phyloP scores from a whole-genome alignment of 139 green algal genomes.

The Closterium sp. region DNA sequence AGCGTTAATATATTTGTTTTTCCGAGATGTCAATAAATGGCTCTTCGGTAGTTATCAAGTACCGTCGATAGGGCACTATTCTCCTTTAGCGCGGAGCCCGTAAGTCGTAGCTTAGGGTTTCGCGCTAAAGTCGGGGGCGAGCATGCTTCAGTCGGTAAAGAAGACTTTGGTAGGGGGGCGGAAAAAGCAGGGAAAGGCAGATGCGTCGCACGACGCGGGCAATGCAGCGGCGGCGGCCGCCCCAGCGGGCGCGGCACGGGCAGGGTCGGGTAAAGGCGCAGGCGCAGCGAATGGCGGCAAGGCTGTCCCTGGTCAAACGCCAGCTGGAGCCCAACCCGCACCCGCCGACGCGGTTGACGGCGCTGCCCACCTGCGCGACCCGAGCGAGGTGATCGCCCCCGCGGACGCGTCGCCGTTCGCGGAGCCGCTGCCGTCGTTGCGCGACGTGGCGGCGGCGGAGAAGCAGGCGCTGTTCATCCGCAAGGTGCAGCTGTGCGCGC shows the following conservation, averaged over 20 bases:
- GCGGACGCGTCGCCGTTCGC: conserved; percentile 13
- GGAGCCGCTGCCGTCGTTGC: conserved; percentile 77
- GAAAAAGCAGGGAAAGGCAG: conserved; percentile 23
- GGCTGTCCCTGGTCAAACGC: not conserved
- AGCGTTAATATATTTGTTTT: too few species aligned
- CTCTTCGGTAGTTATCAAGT: too few species aligned
- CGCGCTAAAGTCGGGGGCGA: not conserved
- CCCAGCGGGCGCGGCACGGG: not conserved
- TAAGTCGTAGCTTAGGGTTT: too few species aligned
- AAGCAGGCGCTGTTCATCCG: conserved; percentile 90
- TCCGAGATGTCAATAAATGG: too few species aligned
- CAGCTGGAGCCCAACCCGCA: not conserved
- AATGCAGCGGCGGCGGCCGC: not conserved
- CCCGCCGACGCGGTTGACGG: not conserved
- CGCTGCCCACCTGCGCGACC: not conserved
- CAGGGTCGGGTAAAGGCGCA: not conserved
- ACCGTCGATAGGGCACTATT: too few species aligned
- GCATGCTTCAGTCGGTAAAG: conserved; percentile 44
- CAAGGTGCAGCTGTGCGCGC: conserved; percentile 95
- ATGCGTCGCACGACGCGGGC: not conserved
- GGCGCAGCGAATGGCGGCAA: not conserved
- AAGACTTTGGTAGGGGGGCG: conserved; percentile 37
- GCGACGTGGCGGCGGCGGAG: conserved; percentile 81
- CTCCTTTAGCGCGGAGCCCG: too few species aligned
- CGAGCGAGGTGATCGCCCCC: not conserved